Conservation (phyloP, 2,329 filamentous ascomycete genomes). For the Penicillium sp. region DNA sequence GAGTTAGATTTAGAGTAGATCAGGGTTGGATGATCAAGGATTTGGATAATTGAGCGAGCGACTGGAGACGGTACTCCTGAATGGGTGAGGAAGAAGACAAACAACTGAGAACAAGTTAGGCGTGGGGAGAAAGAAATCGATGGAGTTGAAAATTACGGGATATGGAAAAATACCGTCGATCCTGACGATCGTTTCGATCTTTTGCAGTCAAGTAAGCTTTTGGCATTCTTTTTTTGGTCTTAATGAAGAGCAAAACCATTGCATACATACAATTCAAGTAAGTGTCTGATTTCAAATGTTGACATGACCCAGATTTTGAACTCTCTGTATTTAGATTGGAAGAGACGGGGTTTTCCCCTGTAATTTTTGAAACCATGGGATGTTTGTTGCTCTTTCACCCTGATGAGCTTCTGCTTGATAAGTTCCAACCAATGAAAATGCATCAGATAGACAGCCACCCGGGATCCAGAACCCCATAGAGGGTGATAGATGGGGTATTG, state of each 20-base stretch:
- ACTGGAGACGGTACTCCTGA: conserved; percentile 10
- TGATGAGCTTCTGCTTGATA: background rate
- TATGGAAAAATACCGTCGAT: conserved; percentile 11
- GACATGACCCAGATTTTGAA: background rate
- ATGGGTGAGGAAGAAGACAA: conserved; percentile 3
- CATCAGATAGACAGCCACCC: background rate
- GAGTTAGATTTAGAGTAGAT: background rate
- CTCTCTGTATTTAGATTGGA: background rate
- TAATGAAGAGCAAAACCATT: background rate
- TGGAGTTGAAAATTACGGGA: conserved; percentile 12
- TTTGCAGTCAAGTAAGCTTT: conserved; percentile 4
- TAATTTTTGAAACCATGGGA: background rate
- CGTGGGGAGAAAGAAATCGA: conserved; percentile 12
- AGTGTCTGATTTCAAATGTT: background rate
- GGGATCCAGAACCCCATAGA: conserved; percentile 1
- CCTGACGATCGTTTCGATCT: conserved; percentile 7
- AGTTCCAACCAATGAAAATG: background rate
- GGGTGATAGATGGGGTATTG: conserved; percentile 3
- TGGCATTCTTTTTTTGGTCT: background rate
- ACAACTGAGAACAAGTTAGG: background rate
- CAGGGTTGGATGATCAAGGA: background rate
- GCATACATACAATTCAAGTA: background rate
- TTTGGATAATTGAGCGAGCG: conserved; percentile 9
- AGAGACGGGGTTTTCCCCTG: background rate
- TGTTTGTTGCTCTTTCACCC: conserved; percentile 13